These are phyloP conservation scores for Plasmodium gallinaceum DNA, from an alignment of 169 alveolate species.

Conservation along the genomic window DNA sequence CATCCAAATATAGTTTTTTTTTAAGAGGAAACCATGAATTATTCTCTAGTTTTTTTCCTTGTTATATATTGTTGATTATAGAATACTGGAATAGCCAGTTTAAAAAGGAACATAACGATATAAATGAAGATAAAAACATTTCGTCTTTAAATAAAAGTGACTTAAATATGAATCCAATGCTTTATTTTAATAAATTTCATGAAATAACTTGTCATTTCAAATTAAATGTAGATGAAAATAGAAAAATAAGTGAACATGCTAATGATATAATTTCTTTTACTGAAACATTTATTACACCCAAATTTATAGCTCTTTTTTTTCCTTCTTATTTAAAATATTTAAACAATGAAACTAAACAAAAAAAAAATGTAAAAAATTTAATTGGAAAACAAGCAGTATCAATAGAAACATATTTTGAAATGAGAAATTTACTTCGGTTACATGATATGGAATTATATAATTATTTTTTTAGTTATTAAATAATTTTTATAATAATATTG, in stretches of 20 bases:
- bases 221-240: background rate
- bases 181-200: constrained; percentile 35
- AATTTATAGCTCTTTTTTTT: constrained; percentile 74
- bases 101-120: background rate
- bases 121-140: background rate
- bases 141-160: background rate
- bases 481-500: background rate
- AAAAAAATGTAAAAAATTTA: constrained; percentile 43
- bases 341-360: constrained; percentile 55
- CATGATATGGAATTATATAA: constrained; percentile 52
- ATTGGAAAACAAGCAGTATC: constrained; percentile 72
- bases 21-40: constrained; percentile 64
- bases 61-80: constrained; percentile 49
- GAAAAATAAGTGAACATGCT: constrained; percentile 33
- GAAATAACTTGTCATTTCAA: constrained; percentile 35
- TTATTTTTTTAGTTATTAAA: constrained; percentile 58
- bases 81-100: constrained; percentile 41
- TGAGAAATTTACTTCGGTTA: constrained; percentile 46
- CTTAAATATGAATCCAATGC: background rate
- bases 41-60: constrained; percentile 61
- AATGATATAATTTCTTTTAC: constrained; percentile 36
- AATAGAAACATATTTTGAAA: constrained; percentile 68
- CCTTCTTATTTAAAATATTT: constrained; percentile 68
- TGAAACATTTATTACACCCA: constrained; percentile 74
- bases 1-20: constrained; percentile 41